Percentiles rank a stretch among this genome's conserved stretches.
Conservation (phyloP, 257 asterid genomes). For the Cinchona pubescens region DNA sequence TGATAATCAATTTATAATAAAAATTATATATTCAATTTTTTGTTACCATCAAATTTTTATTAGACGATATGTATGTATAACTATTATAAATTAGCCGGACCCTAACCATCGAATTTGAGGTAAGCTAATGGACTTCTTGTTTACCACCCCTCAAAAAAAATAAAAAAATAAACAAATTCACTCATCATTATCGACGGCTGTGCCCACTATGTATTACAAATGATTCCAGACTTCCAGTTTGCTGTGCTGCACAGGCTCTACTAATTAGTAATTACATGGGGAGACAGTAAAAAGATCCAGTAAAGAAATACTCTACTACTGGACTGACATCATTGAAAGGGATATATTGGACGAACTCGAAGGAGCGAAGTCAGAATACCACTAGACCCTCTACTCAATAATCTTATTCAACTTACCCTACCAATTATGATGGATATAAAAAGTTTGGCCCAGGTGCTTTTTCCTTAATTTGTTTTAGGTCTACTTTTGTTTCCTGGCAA, state of each 20-base stretch:
- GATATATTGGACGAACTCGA: constrained; percentile 7
- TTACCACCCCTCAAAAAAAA: no score
- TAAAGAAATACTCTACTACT: not conserved
- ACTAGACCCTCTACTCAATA: not conserved
- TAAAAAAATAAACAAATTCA: no score
- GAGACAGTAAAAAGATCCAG: constrained; percentile 13
- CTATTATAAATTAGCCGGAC: no score
- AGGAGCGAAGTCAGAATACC: constrained; percentile 4
- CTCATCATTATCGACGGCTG: not conserved
- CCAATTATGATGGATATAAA: not conserved
- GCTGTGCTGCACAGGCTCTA: constrained; percentile 6
- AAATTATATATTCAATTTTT: no score
- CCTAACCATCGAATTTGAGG: no score
- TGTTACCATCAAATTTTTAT: no score
- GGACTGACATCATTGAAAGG: constrained; percentile 20
- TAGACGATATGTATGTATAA: no score
- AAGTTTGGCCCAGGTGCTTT: constrained; percentile 8
- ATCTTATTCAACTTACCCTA: constrained; percentile 15
- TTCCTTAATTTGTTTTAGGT: constrained; percentile 3
- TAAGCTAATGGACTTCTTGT: no score
- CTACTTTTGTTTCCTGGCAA: constrained; percentile 20
- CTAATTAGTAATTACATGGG: constrained; percentile 9
- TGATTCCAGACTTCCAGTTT: constrained; percentile 4
- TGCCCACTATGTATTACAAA: not conserved
- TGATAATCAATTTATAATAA: no score